Evolutionary conservation across 1,139 yeast genomes (phyloP), one percentile per base, ranked within the genome.

Genomic region (Saccharomyces hybrid): DNA sequence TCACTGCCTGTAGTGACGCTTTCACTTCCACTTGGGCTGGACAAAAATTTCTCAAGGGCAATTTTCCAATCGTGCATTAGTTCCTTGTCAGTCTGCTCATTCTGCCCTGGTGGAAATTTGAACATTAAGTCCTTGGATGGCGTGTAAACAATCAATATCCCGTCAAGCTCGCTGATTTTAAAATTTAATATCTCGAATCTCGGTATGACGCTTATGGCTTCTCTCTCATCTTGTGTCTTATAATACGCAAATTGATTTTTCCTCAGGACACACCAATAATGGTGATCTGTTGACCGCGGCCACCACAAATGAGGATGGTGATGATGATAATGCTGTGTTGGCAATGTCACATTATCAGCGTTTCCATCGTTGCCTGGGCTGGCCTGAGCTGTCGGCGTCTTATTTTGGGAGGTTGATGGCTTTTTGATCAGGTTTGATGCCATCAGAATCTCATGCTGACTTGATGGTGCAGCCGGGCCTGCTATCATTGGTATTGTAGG

Each of bases 231-330:
- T 14, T 76, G 74, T 60, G 82, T 84, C 62, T 81, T 81, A 65
- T 83, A 83, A 64, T 79, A 81, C n/a, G 83, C 73, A 42, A 83
- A 70, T 62, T 81, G 86, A 51, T 76, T 73, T 20, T 72, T 71
- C 44, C 88, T 70, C n/a, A 83, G 69, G 2, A 81, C 84, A 58
- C 81, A 79, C 88, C 88, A 83, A 47, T 57, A 61, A 29, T 48
- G 46, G 20, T 54, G 56, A 20, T 52, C 55, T 13, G 42, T 46
- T 44, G 49, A 42, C 3, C 47, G 27, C 1, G 54, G 54, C 56
- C 55, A 52, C 53, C 54, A 46, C 53, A 53, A 47, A 32, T 52
- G 55, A 4, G 50, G 56, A 49, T 46, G 54, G 14, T 34, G 42
- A 7, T 46, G 38, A 11, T 29, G 28, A 2, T 26, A 7, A 26